Evolutionary conservation across 1,284 basidiomycete species (phyloP), one percentile per base, ranked within the genome.

Genomic region (Fistulinella staudtii): DNA sequence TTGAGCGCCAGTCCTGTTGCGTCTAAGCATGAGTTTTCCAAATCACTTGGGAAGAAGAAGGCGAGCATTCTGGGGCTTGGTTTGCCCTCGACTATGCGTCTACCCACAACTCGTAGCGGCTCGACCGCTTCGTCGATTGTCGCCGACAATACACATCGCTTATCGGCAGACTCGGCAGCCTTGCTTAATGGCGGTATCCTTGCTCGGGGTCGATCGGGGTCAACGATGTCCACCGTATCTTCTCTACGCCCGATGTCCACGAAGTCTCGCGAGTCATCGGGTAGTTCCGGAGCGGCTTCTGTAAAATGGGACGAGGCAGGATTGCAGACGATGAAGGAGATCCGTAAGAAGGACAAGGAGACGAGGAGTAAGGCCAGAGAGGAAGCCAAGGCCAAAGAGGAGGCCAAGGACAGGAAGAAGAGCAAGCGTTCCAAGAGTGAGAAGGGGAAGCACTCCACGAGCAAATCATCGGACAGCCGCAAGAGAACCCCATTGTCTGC

Each of bases 271-370:
- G 47, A 55, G 7, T 77, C 75, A 4, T 74, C 74, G 1, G 71
- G 71, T n/a, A 73, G 72, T 48, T 73, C 73, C 14, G 68, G 61
- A 24, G 68, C 59, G 9, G 73, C 68, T 14, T 70, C 70, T 30
- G 73, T 86, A 6, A 65, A 70, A 36, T 86, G 85, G 84, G 81
- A 84, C 50, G 85, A 86, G 54, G 73, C 72, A 2, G 73, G 75
- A 1, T 51, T 85, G 35, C 68, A 76, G 55, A 77, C 72, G 2
- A 75, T 74, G 5, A 75, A 72, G 50, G 78, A 79, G 60, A 60
- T 62, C 51, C 70, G 76, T 52, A 70, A 67, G 53, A 67, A 66
- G 54, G 78, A 79, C 50, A 64, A 74, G 46, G 65, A 57, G 21
- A 44, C 40, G n/a, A 54, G 52, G 25, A 41, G 27, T 2, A 49